Evolutionary conservation across 2,329 filamentous ascomycete species (phyloP), one percentile per base, ranked within the genome.

Genomic region (Ophiostoma angusticollis): DNA sequence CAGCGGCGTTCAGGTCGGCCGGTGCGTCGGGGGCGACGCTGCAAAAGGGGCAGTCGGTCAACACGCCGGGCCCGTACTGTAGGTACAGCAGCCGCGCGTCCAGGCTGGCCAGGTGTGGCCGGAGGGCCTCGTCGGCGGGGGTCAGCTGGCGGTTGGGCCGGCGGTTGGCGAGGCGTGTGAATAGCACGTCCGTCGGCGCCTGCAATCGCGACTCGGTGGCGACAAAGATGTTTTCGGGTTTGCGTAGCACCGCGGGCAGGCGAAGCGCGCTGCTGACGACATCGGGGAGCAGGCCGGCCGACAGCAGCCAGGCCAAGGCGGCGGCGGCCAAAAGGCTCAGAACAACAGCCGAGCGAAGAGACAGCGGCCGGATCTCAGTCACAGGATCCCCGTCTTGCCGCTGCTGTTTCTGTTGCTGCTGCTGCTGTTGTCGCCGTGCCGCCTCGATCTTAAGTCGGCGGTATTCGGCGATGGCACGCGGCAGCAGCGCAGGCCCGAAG

Each of bases 21-120:
- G 17, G 17, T n/a, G 31, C 35, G 33, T 41, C 45, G 19, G 27
- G 32, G 28, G 38, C 36, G 30, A 40, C 42, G 69, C 21, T 37
- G 69, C 87, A 95, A 63, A 93, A 94, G n/a, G 74, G 70, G 57
- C 87, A 96, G 42, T 75, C 67, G 17, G 78, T 66, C 27, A 96
- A 57, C 8, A 79, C 74, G 24, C 73, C 67, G 0, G 86, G 84
- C 3, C 91, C 91, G 59, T 77, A 93, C 43, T 81, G 77, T 37
- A 93, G 68, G 61, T 95, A 96, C 7, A 93, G 66, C 43, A 91
- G 70, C 39, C 84, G 72, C 34, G 80, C 80, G 48, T 84, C 77
- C 39, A 79, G 62, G 44, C 72, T 79, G 48, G 74, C 70, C 53
- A 96, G 78, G 50, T 78, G 78, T 19, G 64, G 60, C 37, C 76